Evolutionary conservation across 805 yeast species (phyloP), one percentile per base, ranked within the genome.

Genomic region (Priceomyces carsonii): DNA sequence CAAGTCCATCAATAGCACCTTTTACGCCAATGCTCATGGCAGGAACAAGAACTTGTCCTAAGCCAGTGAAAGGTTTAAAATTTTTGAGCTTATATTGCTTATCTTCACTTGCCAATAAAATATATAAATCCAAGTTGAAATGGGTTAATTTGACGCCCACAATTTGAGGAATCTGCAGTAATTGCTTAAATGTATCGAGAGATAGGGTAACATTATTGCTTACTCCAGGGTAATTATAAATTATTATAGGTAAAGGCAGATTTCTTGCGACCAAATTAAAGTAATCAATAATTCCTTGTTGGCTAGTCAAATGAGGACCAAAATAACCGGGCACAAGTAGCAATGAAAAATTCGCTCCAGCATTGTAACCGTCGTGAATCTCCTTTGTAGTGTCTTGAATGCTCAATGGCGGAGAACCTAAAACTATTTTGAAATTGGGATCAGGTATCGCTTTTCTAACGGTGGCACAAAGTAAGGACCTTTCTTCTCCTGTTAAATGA

Each of bases 171-270:
- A 59, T 66, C 16, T 38, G 37, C 7, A 55, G 43, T 7, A 59
- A 40, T 9, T 15, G 29, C 33, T 46, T 40, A 33, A 48, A 47
- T 16, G 58, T 44, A 16, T 51, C 50, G 5, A 39, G 33, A 3
- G 35, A 29, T 21, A 55, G 33, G 7, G 48, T 47, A 18, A 59
- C 49, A 15, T 55, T 55, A 25, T 61, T 61, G 19, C 55, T 33
- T 8, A 52, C 56, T 4, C 58, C 63, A n/a, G 66, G 66, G 35
- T 56, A 61, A 18, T 57, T 43, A 40, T 62, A 61, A 21, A 62
- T 48, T 26, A 61, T 26, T 3, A 62, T 42, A 12, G 68, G 66
- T 6, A 62, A 34, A 1, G 52, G 51, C 10, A 61, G 44, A 21
- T 42, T 39, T 15, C 50, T 53, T 15, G 63, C 68, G 14, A 61